Base-by-base conservation (phyloP, 1,284 basidiomycete genomes). In the Athelia psychrophila region DNA sequence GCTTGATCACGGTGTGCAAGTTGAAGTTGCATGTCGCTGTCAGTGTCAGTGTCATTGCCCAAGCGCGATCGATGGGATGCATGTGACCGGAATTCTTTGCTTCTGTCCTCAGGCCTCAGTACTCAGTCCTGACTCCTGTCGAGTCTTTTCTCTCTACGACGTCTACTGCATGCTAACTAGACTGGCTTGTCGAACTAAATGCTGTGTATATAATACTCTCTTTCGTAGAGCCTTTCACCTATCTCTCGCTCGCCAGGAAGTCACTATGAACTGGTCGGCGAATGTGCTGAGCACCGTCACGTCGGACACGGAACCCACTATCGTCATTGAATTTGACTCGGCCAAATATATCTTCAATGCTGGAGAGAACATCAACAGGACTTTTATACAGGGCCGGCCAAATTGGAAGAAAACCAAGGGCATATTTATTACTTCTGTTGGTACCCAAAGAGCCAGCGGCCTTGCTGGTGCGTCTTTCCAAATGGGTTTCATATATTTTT, bases 271-370 rank as follows among this genome's bases (percentile, higher is more conserved):
- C 54, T 89, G 87, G 86, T 80, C 76, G 19, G 71, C 81, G 2
- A 77, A 79, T 2, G 78, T 84, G 24, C 66, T 85, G 48, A 79
- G 77, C 33, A 67, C 78, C 0, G 60, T 74, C 18, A 80, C 90
- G 2, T 82, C 87, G 15, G 91, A 94, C 66, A 88, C 91, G 1
- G 88, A 93, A 58, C 84, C 93, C 0, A 78, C 85, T 3, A 70
- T 95, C 24, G 70, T 89, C 54, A 70, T 95, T 53, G 76, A 81
- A 4, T 92, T 93, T 62, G 88, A 91, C 60, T 77, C 82, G 47
- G 84, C 79, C 6, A 88, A 91, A 61, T 95, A 94, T 60, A 75
- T 95, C 48, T 93, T 96, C 76, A 95, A 95, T 67, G 84, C 78
- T 2, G 86, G 90, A 4, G 93, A 96, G 65, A 91, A 88, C 51